A percentile compares a stretch with the other conserved stretches of the same genome.
Conservation (phyloP, 169 alveolate genomes). For the Plasmodium fragile region DNA sequence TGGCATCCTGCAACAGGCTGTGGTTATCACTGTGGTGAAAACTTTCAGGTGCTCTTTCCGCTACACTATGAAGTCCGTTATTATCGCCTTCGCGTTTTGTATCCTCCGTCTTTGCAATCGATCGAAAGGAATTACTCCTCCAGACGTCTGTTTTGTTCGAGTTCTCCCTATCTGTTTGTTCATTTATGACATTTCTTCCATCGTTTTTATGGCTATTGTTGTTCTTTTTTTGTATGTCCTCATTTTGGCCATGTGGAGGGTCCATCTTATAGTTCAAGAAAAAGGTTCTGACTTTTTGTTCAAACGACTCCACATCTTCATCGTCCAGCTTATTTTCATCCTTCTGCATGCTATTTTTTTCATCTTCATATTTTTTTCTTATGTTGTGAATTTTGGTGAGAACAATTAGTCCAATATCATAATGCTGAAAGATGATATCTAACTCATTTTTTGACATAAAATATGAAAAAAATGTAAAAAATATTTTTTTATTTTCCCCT, state of each 20-base stretch:
- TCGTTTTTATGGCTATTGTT: slow-evolving; percentile 12
- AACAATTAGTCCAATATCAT: slow-evolving; percentile 63
- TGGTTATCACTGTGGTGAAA: neutral
- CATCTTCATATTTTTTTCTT: slow-evolving; percentile 61
- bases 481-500: slow-evolving; percentile 62
- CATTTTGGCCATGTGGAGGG: slow-evolving; percentile 11
- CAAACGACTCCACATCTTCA: slow-evolving; percentile 39
- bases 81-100: neutral
- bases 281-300: slow-evolving; percentile 33
- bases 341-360: slow-evolving; percentile 24
- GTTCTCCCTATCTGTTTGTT: slow-evolving; percentile 2
- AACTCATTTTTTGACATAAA: slow-evolving; percentile 70
- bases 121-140: neutral
- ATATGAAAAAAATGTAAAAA: slow-evolving; percentile 64
- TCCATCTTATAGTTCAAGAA: slow-evolving; percentile 46
- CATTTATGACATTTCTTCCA: neutral
- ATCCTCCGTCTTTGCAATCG: neutral
- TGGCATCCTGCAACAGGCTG: neutral
- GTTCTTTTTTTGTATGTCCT: neutral
- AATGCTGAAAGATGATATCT: slow-evolving; percentile 60
- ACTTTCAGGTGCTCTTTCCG: neutral
- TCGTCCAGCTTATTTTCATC: slow-evolving; percentile 30
- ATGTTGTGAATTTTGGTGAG: slow-evolving; percentile 72
- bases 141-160: neutral
- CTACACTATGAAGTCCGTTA: neutral